A percentile compares a stretch with the other conserved stretches of the same genome.
phyloP scores from a whole-genome alignment of 345 rosid genomes.

The Populus davidiana region DNA sequence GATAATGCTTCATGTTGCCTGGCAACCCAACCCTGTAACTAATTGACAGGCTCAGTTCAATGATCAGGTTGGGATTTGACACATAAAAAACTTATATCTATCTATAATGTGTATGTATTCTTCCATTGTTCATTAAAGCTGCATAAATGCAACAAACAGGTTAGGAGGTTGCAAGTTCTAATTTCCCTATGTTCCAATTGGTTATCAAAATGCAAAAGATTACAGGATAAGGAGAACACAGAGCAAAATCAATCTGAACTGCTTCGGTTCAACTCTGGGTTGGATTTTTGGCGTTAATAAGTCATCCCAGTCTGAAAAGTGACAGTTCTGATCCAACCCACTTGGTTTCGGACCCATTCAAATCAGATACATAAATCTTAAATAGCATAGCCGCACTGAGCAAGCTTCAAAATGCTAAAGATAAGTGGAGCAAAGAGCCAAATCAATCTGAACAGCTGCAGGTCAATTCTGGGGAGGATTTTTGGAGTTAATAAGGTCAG shows the following conservation, averaged over 20 bases:
- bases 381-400: background rate
- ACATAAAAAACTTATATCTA: no score
- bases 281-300: background rate
- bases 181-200: background rate
- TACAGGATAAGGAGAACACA: background rate
- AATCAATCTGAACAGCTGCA: no score
- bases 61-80: background rate
- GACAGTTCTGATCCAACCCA: background rate
- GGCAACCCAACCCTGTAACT: background rate
- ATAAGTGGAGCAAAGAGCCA: no score
- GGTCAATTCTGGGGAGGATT: no score
- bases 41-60: background rate
- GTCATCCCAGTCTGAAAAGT: background rate
- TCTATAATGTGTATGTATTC: background rate
- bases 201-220: background rate
- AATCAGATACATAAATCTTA: background rate
- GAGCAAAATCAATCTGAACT: background rate
- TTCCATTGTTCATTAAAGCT: background rate
- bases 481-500: no score
- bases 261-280: background rate
- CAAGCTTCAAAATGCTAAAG: background rate
- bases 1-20: background rate
- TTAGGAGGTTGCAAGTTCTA: background rate
- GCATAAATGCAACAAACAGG: background rate
- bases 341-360: background rate